Evolutionary conservation across 768 basidiomycete genomes (phyloP).

Genomic region (Dioszegia hungarica): DNA sequence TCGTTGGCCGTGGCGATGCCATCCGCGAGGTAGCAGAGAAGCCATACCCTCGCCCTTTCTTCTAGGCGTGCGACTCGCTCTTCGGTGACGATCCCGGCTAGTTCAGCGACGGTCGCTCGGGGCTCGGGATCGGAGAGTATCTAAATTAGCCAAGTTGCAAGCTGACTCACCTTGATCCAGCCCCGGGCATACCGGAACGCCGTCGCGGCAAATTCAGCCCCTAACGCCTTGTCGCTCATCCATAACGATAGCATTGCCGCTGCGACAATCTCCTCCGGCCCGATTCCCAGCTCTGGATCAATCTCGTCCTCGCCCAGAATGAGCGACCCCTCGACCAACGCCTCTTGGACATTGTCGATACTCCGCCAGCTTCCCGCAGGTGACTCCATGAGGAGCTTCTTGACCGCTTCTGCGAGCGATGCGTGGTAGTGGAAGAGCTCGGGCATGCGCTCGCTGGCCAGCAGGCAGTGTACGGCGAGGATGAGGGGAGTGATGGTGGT

Average conservation of each 20-base stretch:
- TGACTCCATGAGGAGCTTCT: background rate
- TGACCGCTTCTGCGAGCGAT: background rate
- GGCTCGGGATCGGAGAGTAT: conserved; percentile 4
- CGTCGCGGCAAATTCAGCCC: conserved; percentile 17
- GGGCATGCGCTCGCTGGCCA: conserved; percentile 24
- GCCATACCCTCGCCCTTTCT: conserved; percentile 33
- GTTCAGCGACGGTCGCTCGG: conserved; percentile 14
- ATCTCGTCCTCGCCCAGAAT: conserved; percentile 16
- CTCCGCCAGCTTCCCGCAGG: background rate
- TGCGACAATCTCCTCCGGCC: conserved; percentile 39
- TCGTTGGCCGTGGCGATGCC: background rate
- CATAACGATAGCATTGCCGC: conserved; percentile 21
- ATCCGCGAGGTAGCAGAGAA: conserved; percentile 29
- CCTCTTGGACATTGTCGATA: background rate
- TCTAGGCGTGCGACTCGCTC: conserved; percentile 17
- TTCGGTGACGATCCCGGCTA: conserved; percentile 14
- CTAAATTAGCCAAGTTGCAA: background rate
- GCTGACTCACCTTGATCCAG: conserved; percentile 27
- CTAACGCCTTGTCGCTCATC: conserved; percentile 22
- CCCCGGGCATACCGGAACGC: conserved; percentile 35
- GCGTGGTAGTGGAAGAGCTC: conserved; percentile 7
- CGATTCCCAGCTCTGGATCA: conserved; percentile 38
- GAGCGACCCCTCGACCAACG: background rate
- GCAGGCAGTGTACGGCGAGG: conserved; percentile 27
- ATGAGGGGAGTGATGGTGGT: conserved; percentile 31